phyloP scores from a whole-genome alignment of 176 grass and related monocot genomes.

The Cocos nucifera region DNA sequence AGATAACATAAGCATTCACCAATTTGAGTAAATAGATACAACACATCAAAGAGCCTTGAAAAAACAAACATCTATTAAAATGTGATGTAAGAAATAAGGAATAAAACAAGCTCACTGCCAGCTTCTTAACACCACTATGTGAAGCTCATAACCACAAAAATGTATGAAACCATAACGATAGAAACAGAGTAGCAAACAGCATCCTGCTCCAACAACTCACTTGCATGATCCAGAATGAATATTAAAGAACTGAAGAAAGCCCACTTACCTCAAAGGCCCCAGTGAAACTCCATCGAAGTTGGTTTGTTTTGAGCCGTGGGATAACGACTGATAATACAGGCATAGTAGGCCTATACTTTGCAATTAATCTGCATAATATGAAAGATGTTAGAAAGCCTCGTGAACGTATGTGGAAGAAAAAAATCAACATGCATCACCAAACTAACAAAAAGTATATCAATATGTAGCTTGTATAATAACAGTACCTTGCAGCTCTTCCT shows the following conservation, averaged over 20 bases:
- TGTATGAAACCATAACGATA: no score
- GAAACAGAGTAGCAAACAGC: no score
- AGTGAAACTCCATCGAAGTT: slow-evolving; percentile 92
- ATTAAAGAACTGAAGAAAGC: background rate
- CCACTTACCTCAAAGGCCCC: slow-evolving; percentile 78
- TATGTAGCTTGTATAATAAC: background rate
- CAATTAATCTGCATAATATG: slow-evolving; percentile 56
- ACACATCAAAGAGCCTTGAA: no score
- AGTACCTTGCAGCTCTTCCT: slow-evolving; percentile 93
- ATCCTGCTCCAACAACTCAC: no score
- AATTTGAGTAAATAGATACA: background rate
- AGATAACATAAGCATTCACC: background rate
- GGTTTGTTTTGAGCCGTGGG: slow-evolving; percentile 97
- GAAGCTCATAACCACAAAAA: no score
- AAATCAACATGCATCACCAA: no score
- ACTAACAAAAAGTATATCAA: no score
- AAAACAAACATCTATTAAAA: no score
- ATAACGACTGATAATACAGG: slow-evolving; percentile 98
- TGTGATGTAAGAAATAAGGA: no score
- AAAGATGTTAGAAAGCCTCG: background rate
- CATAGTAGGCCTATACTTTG: slow-evolving; percentile 98
- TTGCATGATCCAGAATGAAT: background rate
- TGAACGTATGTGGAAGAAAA: no score
- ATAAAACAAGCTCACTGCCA: no score
- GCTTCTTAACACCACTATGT: no score